Evolutionary conservation across 148 eudicot genomes (phyloP).

Genomic region (Linanthus parryae): DNA sequence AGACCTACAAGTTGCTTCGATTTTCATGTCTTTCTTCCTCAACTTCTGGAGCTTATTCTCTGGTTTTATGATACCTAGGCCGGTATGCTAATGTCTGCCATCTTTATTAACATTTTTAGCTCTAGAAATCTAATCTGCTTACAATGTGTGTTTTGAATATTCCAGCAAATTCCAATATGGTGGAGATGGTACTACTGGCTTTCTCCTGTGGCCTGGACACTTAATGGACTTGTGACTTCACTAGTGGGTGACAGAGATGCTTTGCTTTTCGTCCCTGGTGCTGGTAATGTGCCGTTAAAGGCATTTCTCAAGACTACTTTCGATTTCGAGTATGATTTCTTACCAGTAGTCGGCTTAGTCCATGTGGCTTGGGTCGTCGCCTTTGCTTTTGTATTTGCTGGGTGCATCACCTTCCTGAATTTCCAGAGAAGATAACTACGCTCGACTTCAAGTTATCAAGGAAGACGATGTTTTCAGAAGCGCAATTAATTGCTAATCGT

Average conservation of each 20-base stretch:
- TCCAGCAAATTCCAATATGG: conserved; percentile 36
- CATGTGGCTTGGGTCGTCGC: conserved; percentile 9
- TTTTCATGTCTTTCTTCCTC: conserved; percentile 27
- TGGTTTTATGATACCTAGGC: conserved; percentile 28
- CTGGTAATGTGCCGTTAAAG: neutral
- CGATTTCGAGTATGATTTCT: conserved; percentile 6
- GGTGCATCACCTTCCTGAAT: conserved; percentile 4
- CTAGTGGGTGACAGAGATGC: conserved; percentile 13
- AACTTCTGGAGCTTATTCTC: conserved; percentile 37
- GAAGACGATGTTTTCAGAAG: too few relatives aligned
- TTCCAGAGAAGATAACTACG: conserved; percentile 7
- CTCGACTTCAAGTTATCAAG: too few relatives aligned
- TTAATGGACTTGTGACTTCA: conserved; percentile 30
- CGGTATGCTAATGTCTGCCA: conserved; percentile 18
- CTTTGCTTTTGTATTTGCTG: conserved; percentile 6
- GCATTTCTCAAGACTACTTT: neutral
- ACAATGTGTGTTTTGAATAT: neutral
- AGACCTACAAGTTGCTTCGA: conserved; percentile 12
- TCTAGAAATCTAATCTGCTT: neutral
- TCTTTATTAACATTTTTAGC: neutral
- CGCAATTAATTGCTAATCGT: too few relatives aligned
- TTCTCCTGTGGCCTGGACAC: conserved; percentile 40
- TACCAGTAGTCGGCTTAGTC: neutral
- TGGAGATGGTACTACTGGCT: conserved; percentile 48
- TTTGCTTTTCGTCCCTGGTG: neutral